Conservation (phyloP, 1,284 basidiomycete genomes). For the Violaceomyces palustris region DNA sequence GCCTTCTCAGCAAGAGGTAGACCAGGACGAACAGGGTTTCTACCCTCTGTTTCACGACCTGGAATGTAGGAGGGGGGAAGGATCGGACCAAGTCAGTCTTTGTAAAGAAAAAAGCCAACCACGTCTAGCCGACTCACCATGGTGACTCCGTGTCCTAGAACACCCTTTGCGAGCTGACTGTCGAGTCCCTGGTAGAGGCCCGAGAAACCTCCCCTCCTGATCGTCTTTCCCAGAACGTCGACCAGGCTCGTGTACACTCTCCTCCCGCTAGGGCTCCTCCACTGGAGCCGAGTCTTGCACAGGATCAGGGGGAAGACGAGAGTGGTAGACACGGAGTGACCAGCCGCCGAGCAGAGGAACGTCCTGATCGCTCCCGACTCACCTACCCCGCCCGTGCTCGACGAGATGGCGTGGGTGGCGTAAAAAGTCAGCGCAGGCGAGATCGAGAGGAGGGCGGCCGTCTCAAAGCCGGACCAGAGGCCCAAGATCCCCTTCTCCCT, state of each 20-base stretch:
- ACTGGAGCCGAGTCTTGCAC: conserved; percentile 54
- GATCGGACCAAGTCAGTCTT: too few relatives aligned
- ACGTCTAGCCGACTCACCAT: conserved; percentile 34
- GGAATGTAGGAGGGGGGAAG: too few relatives aligned
- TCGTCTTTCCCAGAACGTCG: conserved; percentile 38
- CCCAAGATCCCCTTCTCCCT: conserved; percentile 52
- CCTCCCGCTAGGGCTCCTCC: conserved; percentile 48
- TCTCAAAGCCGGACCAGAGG: conserved; percentile 54
- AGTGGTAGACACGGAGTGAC: conserved; percentile 53
- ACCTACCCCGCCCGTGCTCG: too few relatives aligned
- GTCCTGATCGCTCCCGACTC: too few relatives aligned
- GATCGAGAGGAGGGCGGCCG: conserved; percentile 50
- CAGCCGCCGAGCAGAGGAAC: conserved; percentile 55
- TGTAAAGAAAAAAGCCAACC: too few relatives aligned
- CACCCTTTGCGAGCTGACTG: conserved; percentile 39
- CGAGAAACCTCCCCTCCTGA: conserved; percentile 23
- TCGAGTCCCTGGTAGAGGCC: conserved; percentile 44
- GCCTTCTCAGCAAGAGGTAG: conserved; percentile 14
- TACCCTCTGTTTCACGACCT: conserved; percentile 40
- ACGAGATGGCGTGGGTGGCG: conserved; percentile 28
- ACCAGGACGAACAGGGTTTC: conserved; percentile 33
- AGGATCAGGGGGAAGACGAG: conserved; percentile 55
- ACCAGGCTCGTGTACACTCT: conserved; percentile 38
- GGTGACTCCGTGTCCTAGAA: conserved; percentile 38
- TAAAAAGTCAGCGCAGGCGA: conserved; percentile 55